These are phyloP conservation scores for Physcomitrellopsis africana DNA, from an alignment of 225 moss, liverwort and hornwort genomes.

Conservation along the genomic window DNA sequence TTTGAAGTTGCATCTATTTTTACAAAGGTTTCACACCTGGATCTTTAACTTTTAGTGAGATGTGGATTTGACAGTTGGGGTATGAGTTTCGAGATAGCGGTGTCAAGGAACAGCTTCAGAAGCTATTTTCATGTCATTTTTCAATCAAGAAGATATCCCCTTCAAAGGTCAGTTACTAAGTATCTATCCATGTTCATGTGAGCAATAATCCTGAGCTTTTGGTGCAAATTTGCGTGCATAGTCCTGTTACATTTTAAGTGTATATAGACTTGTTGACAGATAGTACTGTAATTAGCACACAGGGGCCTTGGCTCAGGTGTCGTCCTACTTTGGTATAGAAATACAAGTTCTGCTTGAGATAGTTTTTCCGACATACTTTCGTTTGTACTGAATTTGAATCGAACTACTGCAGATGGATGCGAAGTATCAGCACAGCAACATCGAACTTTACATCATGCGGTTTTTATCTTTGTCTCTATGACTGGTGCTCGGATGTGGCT, in stretches of 20 bases:
- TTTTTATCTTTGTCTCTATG: constrained; percentile 11
- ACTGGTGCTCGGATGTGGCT: neutral
- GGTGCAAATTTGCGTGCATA: neutral
- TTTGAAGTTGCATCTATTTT: constrained; percentile 8
- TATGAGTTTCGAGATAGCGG: constrained; percentile 92
- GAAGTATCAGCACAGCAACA: constrained; percentile 91
- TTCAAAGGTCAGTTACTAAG: constrained; percentile 63
- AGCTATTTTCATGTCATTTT: constrained; percentile 74
- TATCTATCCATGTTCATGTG: neutral
- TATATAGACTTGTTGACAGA: neutral
- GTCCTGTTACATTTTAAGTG: too few species aligned
- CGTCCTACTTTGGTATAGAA: constrained; percentile 14
- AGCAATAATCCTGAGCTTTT: neutral
- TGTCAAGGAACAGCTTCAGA: constrained; percentile 71
- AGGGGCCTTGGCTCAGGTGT: neutral
- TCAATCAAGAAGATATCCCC: constrained; percentile 75
- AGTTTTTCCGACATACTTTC: constrained; percentile 6
- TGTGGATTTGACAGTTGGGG: constrained; percentile 62
- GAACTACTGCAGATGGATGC: constrained; percentile 73
- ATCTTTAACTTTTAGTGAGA: constrained; percentile 19
- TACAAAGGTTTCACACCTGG: constrained; percentile 5
- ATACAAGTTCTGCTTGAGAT: neutral
- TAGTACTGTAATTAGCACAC: neutral
- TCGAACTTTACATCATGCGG: constrained; percentile 83
- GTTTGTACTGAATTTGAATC: constrained; percentile 26